phyloP scores from a whole-genome alignment of 345 rosid genomes.

The Mercurialis annua region DNA sequence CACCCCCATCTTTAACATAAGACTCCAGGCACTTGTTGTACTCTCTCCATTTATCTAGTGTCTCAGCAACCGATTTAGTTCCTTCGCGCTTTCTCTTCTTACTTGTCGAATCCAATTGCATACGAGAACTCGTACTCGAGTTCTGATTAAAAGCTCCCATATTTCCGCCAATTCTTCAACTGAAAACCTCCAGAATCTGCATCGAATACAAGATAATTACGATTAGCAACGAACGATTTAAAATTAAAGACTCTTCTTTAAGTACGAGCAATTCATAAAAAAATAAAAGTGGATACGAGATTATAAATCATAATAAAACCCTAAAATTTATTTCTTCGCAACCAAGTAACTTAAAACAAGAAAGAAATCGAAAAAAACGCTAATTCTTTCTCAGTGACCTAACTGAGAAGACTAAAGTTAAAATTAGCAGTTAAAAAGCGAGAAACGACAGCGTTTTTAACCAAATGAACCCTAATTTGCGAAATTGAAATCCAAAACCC shows the following conservation, averaged over 20 bases:
- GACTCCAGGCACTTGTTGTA: slow-evolving; percentile 37
- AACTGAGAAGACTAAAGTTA: neutral
- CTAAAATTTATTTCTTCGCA: neutral
- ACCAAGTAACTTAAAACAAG: neutral
- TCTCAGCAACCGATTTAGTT: slow-evolving; percentile 42
- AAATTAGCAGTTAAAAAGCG: neutral
- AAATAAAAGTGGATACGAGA: too few relatives aligned
- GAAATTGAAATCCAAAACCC: neutral
- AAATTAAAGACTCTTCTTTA: too few relatives aligned
- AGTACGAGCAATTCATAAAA: too few relatives aligned
- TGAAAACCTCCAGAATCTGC: neutral
- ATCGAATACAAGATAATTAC: too few relatives aligned
- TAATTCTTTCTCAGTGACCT: neutral
- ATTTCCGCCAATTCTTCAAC: neutral
- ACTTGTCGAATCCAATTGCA: slow-evolving; percentile 31
- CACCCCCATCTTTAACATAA: slow-evolving; percentile 7
- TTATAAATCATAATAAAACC: too few relatives aligned
- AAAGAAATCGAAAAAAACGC: too few relatives aligned
- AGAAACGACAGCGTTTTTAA: neutral
- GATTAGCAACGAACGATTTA: too few relatives aligned
- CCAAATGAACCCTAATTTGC: neutral
- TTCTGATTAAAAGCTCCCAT: slow-evolving; percentile 30
- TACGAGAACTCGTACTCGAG: slow-evolving; percentile 19
- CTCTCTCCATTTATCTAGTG: slow-evolving; percentile 62
- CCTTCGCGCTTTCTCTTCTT: slow-evolving; percentile 58